Base-by-base conservation (phyloP, 1,284 basidiomycete genomes). In the Xerocomus amazonicus region DNA sequence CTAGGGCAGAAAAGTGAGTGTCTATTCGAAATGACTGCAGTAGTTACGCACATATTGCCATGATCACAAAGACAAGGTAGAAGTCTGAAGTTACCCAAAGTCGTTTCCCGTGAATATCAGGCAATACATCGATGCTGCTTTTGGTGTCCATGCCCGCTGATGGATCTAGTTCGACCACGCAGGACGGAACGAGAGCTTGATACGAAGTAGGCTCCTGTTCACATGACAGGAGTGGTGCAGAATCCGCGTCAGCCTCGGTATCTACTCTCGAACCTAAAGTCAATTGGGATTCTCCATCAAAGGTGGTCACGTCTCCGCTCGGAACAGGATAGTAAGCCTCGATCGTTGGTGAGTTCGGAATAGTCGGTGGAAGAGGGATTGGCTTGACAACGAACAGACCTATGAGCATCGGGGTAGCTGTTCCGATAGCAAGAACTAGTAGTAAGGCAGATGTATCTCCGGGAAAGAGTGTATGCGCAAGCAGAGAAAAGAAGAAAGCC, bases 401-500 rank as follows among this genome's bases (percentile, higher is more conserved):
- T 10, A 88, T 53, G 23, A 89, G 57, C 77, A 88, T 83, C 5
- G 87, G 84, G 4, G 82, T 53, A 3, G 84, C 73, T 1, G 87
- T 88, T 1, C 90, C 90, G 3, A 86, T 60, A 0, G 83, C 77
- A 10, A 92, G 78, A 14, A 88, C 62, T 0, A 83, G 70, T 3
- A 92, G 70, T 50, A 92, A 83, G 5, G 79, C 78, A 4, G 80
- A 81, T 0, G 86, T 88, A 57, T 90, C 75, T 0, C 86, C 89
- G 0, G 84, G 81, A 55, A 81, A 92, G 26, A 84, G 59, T 1
- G 73, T 56, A 48, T 88, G 83, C 0, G 85, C 81, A 16, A 90
- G 63, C 0, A 79, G 75, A 19, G 84, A 84, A 69, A 92, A 92
- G 50, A 87, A 72, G 69, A 92, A 91, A 0, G 90, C 90, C 12